Evolutionary conservation across 495 filamentous ascomycete genomes (phyloP).

Genomic region (Penicillium macrosclerotiorum): DNA sequence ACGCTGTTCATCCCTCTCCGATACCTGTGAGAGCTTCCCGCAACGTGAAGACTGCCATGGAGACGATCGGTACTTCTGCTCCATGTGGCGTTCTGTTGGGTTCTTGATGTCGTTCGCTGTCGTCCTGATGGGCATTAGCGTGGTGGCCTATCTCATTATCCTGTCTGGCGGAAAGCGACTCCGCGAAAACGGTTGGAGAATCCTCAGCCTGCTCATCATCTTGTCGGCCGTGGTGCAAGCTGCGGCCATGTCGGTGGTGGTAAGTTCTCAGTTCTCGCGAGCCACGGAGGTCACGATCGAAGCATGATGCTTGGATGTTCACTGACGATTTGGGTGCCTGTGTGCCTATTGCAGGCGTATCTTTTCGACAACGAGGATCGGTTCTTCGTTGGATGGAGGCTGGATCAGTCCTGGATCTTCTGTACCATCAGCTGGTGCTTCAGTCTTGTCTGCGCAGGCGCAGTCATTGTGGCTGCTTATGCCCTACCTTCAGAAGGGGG

Average conservation of each 20-base stretch:
- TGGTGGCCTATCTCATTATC: slow-evolving; percentile 73
- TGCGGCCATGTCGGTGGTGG: slow-evolving; percentile 73
- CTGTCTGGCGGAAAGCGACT: slow-evolving; percentile 73
- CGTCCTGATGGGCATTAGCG: slow-evolving; percentile 66
- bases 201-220: slow-evolving; percentile 62
- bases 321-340: neutral
- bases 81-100: slow-evolving; percentile 83
- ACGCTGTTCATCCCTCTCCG: slow-evolving; percentile 67
- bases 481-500: slow-evolving; percentile 77
- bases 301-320: neutral
- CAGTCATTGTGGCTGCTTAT: slow-evolving; percentile 60
- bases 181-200: slow-evolving; percentile 73
- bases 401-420: slow-evolving; percentile 75
- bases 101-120: slow-evolving; percentile 83
- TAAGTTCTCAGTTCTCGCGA: slow-evolving; percentile 41
- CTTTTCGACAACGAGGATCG: slow-evolving; percentile 81
- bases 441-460: slow-evolving; percentile 57
- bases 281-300: neutral
- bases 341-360: slow-evolving; percentile 65
- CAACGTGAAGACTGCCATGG: slow-evolving; percentile 65
- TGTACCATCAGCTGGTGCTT: slow-evolving; percentile 72
- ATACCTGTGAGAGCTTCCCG: slow-evolving; percentile 58
- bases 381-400: slow-evolving; percentile 80
- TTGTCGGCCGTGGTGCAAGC: slow-evolving; percentile 62
- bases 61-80: slow-evolving; percentile 76